Conservation (phyloP, 768 basidiomycete genomes). For the Hebeloma cylindrosporum region DNA sequence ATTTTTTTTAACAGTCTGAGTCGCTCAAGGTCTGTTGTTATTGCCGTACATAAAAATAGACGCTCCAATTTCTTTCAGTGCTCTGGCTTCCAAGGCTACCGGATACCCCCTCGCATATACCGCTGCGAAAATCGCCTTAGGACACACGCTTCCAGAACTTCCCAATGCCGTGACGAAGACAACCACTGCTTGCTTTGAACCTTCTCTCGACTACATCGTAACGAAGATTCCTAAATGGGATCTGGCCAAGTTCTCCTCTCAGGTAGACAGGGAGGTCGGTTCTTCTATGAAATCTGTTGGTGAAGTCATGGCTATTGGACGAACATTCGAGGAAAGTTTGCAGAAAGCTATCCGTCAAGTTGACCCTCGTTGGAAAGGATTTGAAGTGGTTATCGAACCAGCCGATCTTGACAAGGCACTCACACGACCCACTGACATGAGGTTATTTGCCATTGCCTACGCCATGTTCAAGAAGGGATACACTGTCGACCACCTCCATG, state of each 20-base stretch:
- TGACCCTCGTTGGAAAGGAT: conserved; percentile 95
- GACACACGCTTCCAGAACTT: conserved; percentile 94
- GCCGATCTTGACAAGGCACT: conserved; percentile 84
- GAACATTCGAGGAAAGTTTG: conserved; percentile 97
- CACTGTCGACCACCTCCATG: conserved; percentile 85
- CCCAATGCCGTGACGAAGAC: conserved; percentile 99
- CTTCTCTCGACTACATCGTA: conserved; percentile 98
- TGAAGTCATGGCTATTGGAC: conserved; percentile 99
- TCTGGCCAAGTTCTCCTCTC: conserved; percentile 92
- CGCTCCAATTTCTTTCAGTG: conserved; percentile 44
- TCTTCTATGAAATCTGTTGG: conserved; percentile 99
- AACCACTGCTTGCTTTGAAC: conserved; percentile 98
- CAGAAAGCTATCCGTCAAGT: conserved; percentile 99
- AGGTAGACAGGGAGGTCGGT: conserved; percentile 92
- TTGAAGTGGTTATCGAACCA: conserved; percentile 90
- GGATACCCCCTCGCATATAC: conserved; percentile 99
- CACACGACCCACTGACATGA: conserved; percentile 87
- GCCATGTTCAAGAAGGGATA: conserved; percentile 96
- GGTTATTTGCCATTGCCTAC: conserved; percentile 95
- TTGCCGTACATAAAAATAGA: background rate
- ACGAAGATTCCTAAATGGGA: conserved; percentile 99
- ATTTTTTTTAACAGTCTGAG: conserved; percentile 51
- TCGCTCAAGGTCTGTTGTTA: conserved; percentile 65
- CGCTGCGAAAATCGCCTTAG: conserved; percentile 97
- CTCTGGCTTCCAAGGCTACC: conserved; percentile 97